Conservation (phyloP, 495 filamentous ascomycete species). For the Aspergillus heteromorphus region DNA sequence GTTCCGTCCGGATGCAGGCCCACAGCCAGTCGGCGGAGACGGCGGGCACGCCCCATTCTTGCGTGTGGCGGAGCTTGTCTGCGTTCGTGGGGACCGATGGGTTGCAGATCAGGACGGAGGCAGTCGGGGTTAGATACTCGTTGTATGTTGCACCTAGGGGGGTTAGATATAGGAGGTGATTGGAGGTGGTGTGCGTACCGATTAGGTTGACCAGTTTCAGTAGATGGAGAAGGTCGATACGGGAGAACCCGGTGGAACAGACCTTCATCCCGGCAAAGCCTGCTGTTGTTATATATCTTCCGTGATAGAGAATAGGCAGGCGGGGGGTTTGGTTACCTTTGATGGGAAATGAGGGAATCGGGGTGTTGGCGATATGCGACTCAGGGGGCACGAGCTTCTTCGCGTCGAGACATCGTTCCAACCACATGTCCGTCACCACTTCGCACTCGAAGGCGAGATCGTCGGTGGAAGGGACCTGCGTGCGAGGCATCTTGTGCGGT, state of each 20-base stretch:
- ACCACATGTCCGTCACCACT: constrained; percentile 84
- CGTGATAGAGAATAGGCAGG: too few species aligned
- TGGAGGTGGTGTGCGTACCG: constrained; percentile 38
- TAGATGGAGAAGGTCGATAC: constrained; percentile 80
- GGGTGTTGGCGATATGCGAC: constrained; percentile 65
- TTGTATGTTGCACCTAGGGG: constrained; percentile 60
- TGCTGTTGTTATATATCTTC: constrained; percentile 16
- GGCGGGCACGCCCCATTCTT: constrained; percentile 67
- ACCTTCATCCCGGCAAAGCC: constrained; percentile 65
- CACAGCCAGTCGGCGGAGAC: constrained; percentile 79
- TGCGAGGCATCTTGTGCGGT: constrained; percentile 43
- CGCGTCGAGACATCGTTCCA: constrained; percentile 78
- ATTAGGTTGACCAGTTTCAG: constrained; percentile 68
- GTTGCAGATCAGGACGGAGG: constrained; percentile 65
- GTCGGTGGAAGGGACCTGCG: constrained; percentile 33
- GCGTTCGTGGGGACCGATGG: constrained; percentile 51
- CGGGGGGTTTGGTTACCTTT: constrained; percentile 41
- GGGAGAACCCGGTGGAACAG: constrained; percentile 75
- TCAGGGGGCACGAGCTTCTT: constrained; percentile 65
- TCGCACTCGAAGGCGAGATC: constrained; percentile 40
- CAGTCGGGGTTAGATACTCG: constrained; percentile 60
- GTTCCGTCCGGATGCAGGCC: constrained; percentile 62
- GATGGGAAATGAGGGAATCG: constrained; percentile 66
- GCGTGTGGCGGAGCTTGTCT: constrained; percentile 73
- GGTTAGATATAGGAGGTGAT: neutral